Base-by-base conservation (phyloP, 1,284 basidiomycete genomes). In the Ustilago shanxiensis region DNA sequence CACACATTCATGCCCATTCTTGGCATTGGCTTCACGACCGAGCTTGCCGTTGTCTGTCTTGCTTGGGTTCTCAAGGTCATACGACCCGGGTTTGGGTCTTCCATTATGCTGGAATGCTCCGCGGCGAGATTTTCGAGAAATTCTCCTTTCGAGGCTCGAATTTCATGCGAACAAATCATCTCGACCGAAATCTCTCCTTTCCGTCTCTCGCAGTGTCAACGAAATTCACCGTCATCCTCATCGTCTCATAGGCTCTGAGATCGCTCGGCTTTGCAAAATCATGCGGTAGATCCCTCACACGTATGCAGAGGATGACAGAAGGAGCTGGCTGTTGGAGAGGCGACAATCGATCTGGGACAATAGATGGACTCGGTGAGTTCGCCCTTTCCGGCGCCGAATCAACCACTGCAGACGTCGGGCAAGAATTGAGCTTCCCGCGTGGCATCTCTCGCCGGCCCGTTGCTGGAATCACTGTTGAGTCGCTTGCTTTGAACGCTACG, bases 151-250 rank as follows among this genome's bases (percentile, higher is more conserved):
- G 24, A 49, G 41, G n/a, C 41, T 22, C 20, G 47, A 28, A 49
- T 26, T 47, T 49, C 47, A 49, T 49, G 45, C 45, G 14, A 26
- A 16, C 22, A 49, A 3, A 49, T 49, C 47, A 16, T 28, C 47
- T 26, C 47, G 24, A 49, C 47, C 47, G 24, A 49, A 28, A 49
- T 49, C 47, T 24, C 47, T 49, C 47, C 47, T 49, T 49, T 28
- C 26, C 26, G 44, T 22, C 11, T 45, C 44, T 44, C 20, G n/a
- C 41, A 8, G 41, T 7, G 16, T 37, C 14, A 37, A 7, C 10
- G 44, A 45, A 13, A 45, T 16, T 4, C n/a, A 45, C 44, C 44
- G 44, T 45, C 44, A 16, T 45, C 8, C 35, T 37, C 14, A 16
- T 14, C 41, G n/a, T 44, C n/a, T 20, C 41, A 44, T 44, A 20